A percentile compares a stretch with the other conserved stretches of the same genome.
phyloP scores from a whole-genome alignment of 78 protist species.

The Protostelium mycophagum region DNA sequence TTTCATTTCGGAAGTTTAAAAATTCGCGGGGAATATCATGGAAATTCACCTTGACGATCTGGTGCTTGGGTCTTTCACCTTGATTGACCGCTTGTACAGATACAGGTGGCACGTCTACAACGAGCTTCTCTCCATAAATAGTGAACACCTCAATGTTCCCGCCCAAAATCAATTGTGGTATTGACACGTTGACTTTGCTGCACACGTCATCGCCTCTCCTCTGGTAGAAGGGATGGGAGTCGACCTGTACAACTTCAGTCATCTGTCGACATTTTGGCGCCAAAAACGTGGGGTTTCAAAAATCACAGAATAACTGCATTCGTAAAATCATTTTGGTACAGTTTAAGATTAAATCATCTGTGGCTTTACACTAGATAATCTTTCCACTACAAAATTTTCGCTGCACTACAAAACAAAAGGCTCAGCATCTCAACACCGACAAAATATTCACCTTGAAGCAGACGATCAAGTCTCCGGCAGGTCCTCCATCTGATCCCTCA shows the following conservation, averaged over 20 bases:
- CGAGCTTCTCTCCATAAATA: not conserved
- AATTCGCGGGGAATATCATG: too few relatives aligned
- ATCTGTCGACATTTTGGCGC: too few relatives aligned
- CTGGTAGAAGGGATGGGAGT: not conserved
- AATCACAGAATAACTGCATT: too few relatives aligned
- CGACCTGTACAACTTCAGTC: too few relatives aligned
- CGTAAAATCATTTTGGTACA: too few relatives aligned
- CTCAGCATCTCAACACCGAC: too few relatives aligned
- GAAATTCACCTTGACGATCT: not conserved
- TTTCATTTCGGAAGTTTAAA: too few relatives aligned
- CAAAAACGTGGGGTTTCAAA: too few relatives aligned
- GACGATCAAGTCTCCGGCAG: conserved; percentile 37
- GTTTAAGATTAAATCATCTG: too few relatives aligned
- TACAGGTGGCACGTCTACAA: not conserved
- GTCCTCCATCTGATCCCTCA: conserved; percentile 13
- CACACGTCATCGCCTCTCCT: not conserved
- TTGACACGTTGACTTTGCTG: not conserved
- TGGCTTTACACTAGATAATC: too few relatives aligned
- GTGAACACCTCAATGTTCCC: not conserved
- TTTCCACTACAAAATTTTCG: too few relatives aligned
- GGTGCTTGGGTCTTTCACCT: not conserved
- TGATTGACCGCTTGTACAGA: not conserved
- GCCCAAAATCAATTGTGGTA: not conserved
- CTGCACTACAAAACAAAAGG: too few relatives aligned
- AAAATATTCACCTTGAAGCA: conserved; percentile 17